A percentile compares a stretch with the other conserved stretches of the same genome.
These are phyloP conservation scores for Solanum clarkiae DNA, from an alignment of 257 asterid genomes.

Conservation along the genomic window DNA sequence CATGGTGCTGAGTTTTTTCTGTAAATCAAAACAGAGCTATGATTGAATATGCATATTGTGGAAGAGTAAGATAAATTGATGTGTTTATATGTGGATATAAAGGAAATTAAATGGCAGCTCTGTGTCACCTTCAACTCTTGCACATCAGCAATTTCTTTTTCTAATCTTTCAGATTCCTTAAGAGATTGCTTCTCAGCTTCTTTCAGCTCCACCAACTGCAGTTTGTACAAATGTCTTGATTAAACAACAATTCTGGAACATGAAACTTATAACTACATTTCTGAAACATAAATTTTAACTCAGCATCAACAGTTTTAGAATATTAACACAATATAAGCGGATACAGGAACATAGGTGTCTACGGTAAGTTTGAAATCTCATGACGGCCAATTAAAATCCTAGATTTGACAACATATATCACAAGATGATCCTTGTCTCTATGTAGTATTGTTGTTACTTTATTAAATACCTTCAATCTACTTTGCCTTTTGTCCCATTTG, in stretches of 20 bases:
- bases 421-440: neutral
- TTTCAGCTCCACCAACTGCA: slow-evolving; percentile 87
- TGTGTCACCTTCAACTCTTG: slow-evolving; percentile 66
- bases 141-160: slow-evolving; percentile 78
- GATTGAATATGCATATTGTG: neutral
- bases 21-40: slow-evolving; percentile 16
- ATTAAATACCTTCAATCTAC: neutral
- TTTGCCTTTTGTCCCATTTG: neutral
- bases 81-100: neutral
- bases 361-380: neutral
- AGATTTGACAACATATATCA: neutral
- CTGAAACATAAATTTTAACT: neutral
- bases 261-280: neutral
- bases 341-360: neutral
- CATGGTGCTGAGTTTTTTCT: slow-evolving; percentile 81
- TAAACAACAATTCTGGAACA: neutral
- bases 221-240: neutral
- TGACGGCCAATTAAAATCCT: neutral
- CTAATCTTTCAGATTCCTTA: slow-evolving; percentile 76
- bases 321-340: neutral
- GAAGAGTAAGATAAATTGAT: neutral
- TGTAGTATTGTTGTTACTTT: neutral
- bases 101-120: neutral
- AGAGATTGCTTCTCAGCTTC: slow-evolving; percentile 71
- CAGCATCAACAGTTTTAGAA: neutral